A percentile compares a stretch with the other conserved stretches of the same genome.
These are phyloP conservation scores for Entophlyctis luteolus DNA, from an alignment of 192 early-diverging fungal species.

Conservation along the genomic window DNA sequence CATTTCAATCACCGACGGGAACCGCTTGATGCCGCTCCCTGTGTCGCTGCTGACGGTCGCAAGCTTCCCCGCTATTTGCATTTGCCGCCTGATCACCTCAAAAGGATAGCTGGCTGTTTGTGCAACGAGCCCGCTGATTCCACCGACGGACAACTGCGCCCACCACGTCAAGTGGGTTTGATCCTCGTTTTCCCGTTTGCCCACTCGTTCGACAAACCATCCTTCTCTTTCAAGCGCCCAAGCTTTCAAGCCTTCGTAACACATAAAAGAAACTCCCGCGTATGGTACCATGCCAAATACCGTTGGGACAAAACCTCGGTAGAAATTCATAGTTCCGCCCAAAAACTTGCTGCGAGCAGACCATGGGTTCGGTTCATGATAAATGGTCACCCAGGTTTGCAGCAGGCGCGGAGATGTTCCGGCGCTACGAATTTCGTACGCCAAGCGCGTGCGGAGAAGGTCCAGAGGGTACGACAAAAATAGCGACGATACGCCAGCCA, in stretches of 20 bases:
- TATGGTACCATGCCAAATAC: constrained; percentile 94
- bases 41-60: not conserved
- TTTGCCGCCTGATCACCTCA: constrained; percentile 78
- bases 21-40: not conserved
- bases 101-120: constrained; percentile 91
- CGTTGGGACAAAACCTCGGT: constrained; percentile 86
- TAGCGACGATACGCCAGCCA: constrained; percentile 79
- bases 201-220: constrained; percentile 2
- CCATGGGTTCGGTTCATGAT: constrained; percentile 64
- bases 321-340: constrained; percentile 73
- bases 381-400: constrained; percentile 57
- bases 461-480: constrained; percentile 91
- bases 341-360: not conserved
- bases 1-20: constrained; percentile 48
- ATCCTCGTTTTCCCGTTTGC: too few species aligned
- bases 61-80: constrained; percentile 43
- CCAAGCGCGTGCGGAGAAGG: constrained; percentile 87
- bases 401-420: constrained; percentile 5
- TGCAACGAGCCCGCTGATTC: constrained; percentile 77
- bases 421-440: constrained; percentile 66
- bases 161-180: constrained; percentile 60
- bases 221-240: constrained; percentile 39
- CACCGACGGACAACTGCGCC: constrained; percentile 78
- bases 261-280: constrained; percentile 90
- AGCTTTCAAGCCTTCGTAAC: constrained; percentile 68